A percentile compares a stretch with the other conserved stretches of the same genome.
These are phyloP conservation scores for Thoreauomyces humboldtii DNA, from an alignment of 192 early-diverging fungal genomes.

Conservation along the genomic window DNA sequence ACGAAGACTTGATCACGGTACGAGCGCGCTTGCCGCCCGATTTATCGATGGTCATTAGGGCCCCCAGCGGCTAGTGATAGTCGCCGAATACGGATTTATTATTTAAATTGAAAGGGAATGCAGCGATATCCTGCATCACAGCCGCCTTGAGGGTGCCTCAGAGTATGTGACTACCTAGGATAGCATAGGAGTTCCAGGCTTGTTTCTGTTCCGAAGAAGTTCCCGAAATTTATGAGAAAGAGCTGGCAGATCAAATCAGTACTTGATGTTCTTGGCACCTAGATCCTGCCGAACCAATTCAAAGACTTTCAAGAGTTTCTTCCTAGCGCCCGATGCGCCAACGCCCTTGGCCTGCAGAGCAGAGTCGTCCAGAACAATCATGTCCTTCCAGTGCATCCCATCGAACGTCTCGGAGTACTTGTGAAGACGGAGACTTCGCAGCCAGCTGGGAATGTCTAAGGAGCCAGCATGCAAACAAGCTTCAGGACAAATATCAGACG, in stretches of 20 bases:
- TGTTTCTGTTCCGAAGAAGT: too few species aligned
- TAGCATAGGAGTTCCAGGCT: too few species aligned
- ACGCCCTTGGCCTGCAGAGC: conserved; percentile 82
- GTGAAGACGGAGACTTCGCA: conserved; percentile 87
- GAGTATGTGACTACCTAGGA: too few species aligned
- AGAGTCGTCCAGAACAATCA: conserved; percentile 82
- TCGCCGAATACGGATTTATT: too few species aligned
- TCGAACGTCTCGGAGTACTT: conserved; percentile 93
- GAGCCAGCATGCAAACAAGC: too few species aligned
- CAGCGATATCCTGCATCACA: too few species aligned
- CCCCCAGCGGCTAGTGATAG: too few species aligned
- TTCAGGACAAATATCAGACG: too few species aligned
- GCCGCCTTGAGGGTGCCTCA: too few species aligned
- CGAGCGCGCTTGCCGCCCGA: conserved; percentile 29
- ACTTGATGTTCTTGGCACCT: conserved; percentile 31
- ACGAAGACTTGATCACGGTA: conserved; percentile 53
- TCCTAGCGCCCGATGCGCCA: conserved; percentile 86
- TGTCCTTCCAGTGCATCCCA: conserved; percentile 80
- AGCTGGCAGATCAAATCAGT: too few species aligned
- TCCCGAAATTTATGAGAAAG: too few species aligned
- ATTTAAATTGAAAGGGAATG: too few species aligned
- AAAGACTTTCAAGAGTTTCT: conserved; percentile 97
- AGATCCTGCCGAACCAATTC: conserved; percentile 63
- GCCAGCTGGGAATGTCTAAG: conserved; percentile 92
- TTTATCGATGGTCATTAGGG: conserved; percentile 23